Evolutionary conservation across 2,329 filamentous ascomycete genomes (phyloP), one percentile per base, ranked within the genome.

Genomic region (Penicillium aurantiogriseum): DNA sequence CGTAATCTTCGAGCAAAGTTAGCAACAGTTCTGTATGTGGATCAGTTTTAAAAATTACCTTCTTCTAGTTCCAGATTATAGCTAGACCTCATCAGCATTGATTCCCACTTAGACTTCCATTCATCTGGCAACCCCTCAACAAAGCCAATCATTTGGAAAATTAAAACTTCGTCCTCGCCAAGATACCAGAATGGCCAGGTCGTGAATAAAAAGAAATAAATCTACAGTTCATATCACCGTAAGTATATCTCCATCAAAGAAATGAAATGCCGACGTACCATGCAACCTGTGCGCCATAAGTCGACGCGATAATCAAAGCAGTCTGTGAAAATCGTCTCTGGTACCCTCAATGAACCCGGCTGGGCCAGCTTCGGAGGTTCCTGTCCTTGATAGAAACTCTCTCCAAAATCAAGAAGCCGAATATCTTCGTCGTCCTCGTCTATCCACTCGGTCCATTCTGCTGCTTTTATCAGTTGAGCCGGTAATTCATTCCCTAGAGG

Each of bases 261-360:
- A 49, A 52, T 10, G 9, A 43, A 5, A 54, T 56, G 13, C 42
- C 35, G 2, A 60, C 62, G n/a, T 62, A 70, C 66, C 52, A 66
- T 63, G 36, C 62, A 68, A 27, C 66, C 66, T 21, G 43, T 48
- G 11, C 65, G 62, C 74, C 68, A 75, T 36, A 75, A 62, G 31
- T 76, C 71, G 52, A 74, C 70, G 2, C 65, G 61, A 47, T 60
- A 66, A 58, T 67, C 64, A 65, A 76, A 71, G 7, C 9, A 23
- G 31, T 70, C 59, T 1, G 64, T 65, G 43, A 74, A 67, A 57
- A 74, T 69, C 2, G 68, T 64, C 58, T 75, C 71, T 5, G 66
- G 72, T 17, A 64, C 69, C 33, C 60, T 60, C 33, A 74, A 67
- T 43, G 43, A 53, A 36, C 66, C 53, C 10, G 69, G 69, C 50